Evolutionary conservation across 108 stramenopile genomes (phyloP).

Genomic region (Pseudonitzschia delicatissima): DNA sequence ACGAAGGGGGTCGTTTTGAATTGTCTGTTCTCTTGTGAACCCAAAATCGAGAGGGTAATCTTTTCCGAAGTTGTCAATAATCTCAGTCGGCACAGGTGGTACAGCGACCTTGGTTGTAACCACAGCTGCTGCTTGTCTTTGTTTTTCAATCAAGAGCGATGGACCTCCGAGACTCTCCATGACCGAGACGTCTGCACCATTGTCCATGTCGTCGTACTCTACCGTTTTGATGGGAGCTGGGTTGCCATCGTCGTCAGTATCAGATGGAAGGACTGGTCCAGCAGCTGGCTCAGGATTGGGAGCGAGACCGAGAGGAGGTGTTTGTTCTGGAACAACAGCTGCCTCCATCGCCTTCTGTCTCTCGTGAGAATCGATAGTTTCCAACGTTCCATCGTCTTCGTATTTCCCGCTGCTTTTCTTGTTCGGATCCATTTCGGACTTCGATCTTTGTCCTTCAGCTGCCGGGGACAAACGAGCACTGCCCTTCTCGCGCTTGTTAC

Average conservation of each 20-base stretch:
- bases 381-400: slow-evolving; percentile 64
- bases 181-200: slow-evolving; percentile 82
- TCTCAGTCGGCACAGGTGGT: slow-evolving; percentile 49
- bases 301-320: slow-evolving; percentile 37
- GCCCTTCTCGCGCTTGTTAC: slow-evolving; percentile 22
- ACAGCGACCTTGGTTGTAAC: slow-evolving; percentile 18
- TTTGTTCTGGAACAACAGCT: slow-evolving; percentile 12
- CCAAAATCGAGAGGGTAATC: slow-evolving; percentile 68
- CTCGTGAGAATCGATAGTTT: slow-evolving; percentile 44
- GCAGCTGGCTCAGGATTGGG: slow-evolving; percentile 30
- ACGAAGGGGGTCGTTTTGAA: slow-evolving; percentile 62
- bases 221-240: slow-evolving; percentile 66
- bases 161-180: slow-evolving; percentile 89
- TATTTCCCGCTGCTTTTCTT: slow-evolving; percentile 29
- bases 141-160: slow-evolving; percentile 76
- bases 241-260: slow-evolving; percentile 41
- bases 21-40: slow-evolving; percentile 65
- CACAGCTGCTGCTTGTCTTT: slow-evolving; percentile 41
- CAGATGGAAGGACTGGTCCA: slow-evolving; percentile 12
- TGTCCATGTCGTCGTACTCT: slow-evolving; percentile 79
- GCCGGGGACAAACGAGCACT: slow-evolving; percentile 10
- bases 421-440: slow-evolving; percentile 12
- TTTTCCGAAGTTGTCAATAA: slow-evolving; percentile 60
- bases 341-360: slow-evolving; percentile 28
- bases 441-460: background rate